Conservation (phyloP, 345 rosid species). For the Heritiera fomes region DNA sequence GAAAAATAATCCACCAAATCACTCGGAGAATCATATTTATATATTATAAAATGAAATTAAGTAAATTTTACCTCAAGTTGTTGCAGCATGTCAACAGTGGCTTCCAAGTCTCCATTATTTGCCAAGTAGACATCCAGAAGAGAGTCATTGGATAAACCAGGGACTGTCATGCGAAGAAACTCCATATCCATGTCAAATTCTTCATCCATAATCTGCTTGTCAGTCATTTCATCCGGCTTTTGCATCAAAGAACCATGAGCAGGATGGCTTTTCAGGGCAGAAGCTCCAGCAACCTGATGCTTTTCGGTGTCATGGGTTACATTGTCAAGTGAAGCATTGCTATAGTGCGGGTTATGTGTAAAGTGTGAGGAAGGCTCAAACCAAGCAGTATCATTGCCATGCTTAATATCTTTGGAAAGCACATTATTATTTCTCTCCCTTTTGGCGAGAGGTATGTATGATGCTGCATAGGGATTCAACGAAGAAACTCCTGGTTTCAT, state of each 20-base stretch:
- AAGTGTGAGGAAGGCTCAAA: constrained; percentile 31
- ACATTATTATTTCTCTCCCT: constrained; percentile 40
- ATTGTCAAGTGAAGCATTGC: constrained; percentile 31
- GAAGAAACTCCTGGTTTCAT: constrained; percentile 72
- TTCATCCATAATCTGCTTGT: not conserved
- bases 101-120: constrained; percentile 70
- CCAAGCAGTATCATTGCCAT: constrained; percentile 34
- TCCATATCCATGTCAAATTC: constrained; percentile 73
- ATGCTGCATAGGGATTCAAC: constrained; percentile 78
- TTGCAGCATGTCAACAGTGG: constrained; percentile 76
- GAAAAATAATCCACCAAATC: not conserved
- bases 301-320: constrained; percentile 32
- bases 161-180: constrained; percentile 61
- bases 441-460: constrained; percentile 73
- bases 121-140: constrained; percentile 74
- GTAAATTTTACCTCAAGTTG: constrained; percentile 70
- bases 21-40: too few species aligned
- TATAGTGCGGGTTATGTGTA: constrained; percentile 33
- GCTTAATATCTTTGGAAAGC: constrained; percentile 21
- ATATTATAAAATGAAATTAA: not conserved
- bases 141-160: constrained; percentile 72
- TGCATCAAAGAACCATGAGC: constrained; percentile 39
- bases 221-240: constrained; percentile 29
- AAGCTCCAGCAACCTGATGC: constrained; percentile 25
- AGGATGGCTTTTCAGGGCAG: constrained; percentile 34